Base-by-base conservation (phyloP, 2,329 filamentous ascomycete species). In the Hirsutella minnesotensis region DNA sequence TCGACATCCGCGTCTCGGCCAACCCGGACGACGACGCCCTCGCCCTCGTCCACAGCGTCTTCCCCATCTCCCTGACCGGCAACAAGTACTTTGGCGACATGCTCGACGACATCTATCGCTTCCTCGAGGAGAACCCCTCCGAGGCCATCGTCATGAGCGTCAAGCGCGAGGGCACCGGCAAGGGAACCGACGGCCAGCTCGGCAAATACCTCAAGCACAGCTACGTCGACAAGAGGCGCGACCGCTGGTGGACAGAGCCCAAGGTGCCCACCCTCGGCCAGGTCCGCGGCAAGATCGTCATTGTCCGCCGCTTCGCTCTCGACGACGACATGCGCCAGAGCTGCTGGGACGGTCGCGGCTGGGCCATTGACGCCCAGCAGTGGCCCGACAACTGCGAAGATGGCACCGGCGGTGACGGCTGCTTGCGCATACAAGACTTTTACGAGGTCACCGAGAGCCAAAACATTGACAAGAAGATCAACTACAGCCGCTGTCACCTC, bases 331-430 rank as follows among this genome's bases (percentile, higher is more conserved):
- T 81, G 39, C 64, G 53, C 34, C 52, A 68, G 49, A 53, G 56
- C 19, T 69, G 73, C 54, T 69, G 74, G 62, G 67, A 65, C 34
- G 68, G 65, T 29, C 53, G 57, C 7, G 75, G 73, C 39, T 77
- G 68, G 62, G 78, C 73, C 36, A 71, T 83, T 38, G 77, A 83
- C 56, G 77, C 71, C 19, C 70, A 74, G 48, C 59, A 60, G 40
- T 96, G 90, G 90, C 86, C 85, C 0, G 84, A 95, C 64, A 96
- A 96, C 64, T 86, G 85, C 48, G 79, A 83, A 27, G 79, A 94
- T 56, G 82, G 84, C 44, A 70, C 69, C 29, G 77, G 77, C 39
- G 75, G 76, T 9, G 80, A 79, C 53, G 87, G 86, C 3, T 70
- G 80, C 49, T 78, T 95, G 46, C 81, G 85, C 50, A 81, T 96